Evolutionary conservation across 2,329 filamentous ascomycete species (phyloP).

Genomic region (Colletotrichum tamarilloi): DNA sequence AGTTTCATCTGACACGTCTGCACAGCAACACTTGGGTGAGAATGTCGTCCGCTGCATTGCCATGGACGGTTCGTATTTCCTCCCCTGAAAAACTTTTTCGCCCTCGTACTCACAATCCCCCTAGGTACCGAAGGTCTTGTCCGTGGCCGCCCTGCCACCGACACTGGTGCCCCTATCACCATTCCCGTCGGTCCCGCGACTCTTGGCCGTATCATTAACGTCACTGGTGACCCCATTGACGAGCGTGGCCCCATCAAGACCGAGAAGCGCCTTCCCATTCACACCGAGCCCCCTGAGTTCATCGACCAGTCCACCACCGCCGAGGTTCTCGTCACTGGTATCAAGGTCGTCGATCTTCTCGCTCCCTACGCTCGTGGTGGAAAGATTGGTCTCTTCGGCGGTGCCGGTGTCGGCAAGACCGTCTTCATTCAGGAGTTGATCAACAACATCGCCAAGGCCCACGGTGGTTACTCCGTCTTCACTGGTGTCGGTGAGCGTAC

Average conservation of each 20-base stretch:
- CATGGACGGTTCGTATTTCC: conserved; percentile 87
- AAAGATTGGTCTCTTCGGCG: conserved; percentile 99
- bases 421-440: conserved; percentile 99
- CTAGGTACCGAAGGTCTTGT: conserved; percentile 99
- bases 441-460: conserved; percentile 99
- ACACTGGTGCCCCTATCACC: conserved; percentile 95
- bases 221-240: conserved; percentile 99
- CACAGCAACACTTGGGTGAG: conserved; percentile 98
- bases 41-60: conserved; percentile 99
- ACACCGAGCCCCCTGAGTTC: conserved; percentile 93
- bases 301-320: conserved; percentile 95
- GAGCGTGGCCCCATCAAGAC: conserved; percentile 98
- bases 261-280: conserved; percentile 88
- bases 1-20: conserved; percentile 49
- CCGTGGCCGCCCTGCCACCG: conserved; percentile 84
- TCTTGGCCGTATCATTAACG: conserved; percentile 99
- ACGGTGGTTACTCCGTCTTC: conserved; percentile 99
- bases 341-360: conserved; percentile 99
- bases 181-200: conserved; percentile 94
- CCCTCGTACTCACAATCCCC: conserved; percentile 33
- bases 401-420: conserved; percentile 99
- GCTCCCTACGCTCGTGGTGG: conserved; percentile 99
- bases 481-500: conserved; percentile 99
- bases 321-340: conserved; percentile 98
- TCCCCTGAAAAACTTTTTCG: conserved; percentile 36